Evolutionary conservation across 1,284 basidiomycete genomes (phyloP), one percentile per base, ranked within the genome.

Genomic region (Cutaneotrichosporon arboriforme): DNA sequence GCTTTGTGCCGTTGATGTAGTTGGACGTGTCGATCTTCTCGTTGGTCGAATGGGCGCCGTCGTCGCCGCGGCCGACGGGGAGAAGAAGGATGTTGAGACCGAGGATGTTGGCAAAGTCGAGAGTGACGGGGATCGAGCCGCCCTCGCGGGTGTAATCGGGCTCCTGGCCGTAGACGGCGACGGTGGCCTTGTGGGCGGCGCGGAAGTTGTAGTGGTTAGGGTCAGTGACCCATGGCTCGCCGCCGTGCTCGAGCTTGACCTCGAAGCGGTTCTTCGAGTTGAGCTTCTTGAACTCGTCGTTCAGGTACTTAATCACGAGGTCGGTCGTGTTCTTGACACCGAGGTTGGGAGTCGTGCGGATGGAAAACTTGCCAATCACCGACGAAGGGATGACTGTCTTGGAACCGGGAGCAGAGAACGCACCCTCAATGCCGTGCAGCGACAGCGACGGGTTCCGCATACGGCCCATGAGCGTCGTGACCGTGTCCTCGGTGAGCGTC

Each of bases 311-410:
- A 45, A 80, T 73, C 38, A 94, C 90, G 36, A 89, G 79, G 15
- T 84, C 83, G 61, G 85, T 81, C 57, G 91, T 80, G 20, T 76
- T 76, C 22, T 86, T 85, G 0, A 88, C 60, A 38, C 86, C 88
- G 75, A 96, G 88, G 59, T 92, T 87, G 13, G 94, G 94, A 0
- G 80, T 83, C 33, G 69, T 85, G 79, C 92, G 87, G 70, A 97
- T 87, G 64, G 88, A 91, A 79, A 94, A 97, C 76, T 94, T 97
- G 49, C 77, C 94, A 10, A 84, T 79, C 23, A 97, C 90, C 55
- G 85, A 85, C 35, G 89, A 88, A 79, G 94, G 75, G 56, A 98
- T 98, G 69, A 98, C 96, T 0, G 94, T 98, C 83, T 96, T 96
- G 42, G 83, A 84, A 8, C 90, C 90, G 1, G 82, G 80, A 5